A percentile compares a stretch with the other conserved stretches of the same genome.
phyloP scores from a whole-genome alignment of 2,329 filamentous ascomycete genomes.

The Ustulina deusta region DNA sequence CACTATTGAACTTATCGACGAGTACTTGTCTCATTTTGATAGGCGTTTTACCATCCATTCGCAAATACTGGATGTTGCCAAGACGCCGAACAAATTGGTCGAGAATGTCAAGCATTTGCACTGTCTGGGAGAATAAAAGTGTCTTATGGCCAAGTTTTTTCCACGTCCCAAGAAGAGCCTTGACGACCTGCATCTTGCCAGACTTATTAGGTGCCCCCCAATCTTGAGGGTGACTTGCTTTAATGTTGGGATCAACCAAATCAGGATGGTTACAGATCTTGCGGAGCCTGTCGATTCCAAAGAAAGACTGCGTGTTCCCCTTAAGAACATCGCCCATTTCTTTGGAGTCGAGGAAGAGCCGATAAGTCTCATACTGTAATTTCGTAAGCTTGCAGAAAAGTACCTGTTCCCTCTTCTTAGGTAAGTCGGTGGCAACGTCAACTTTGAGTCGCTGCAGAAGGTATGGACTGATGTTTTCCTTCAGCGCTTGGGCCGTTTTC shows the following conservation, averaged over 20 bases:
- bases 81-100: constrained; percentile 80
- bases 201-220: constrained; percentile 85
- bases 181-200: constrained; percentile 95
- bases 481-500: constrained; percentile 92
- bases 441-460: constrained; percentile 91
- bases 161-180: constrained; percentile 88
- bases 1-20: constrained; percentile 92
- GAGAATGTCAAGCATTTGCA: constrained; percentile 95
- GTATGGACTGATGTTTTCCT: constrained; percentile 93
- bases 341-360: constrained; percentile 81
- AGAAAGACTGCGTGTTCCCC: constrained; percentile 81
- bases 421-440: constrained; percentile 92
- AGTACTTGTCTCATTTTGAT: constrained; percentile 90
- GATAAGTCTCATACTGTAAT: constrained; percentile 82
- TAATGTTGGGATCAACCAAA: constrained; percentile 73
- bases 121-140: constrained; percentile 90
- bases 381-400: constrained; percentile 93
- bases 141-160: constrained; percentile 92
- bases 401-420: constrained; percentile 95
- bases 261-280: constrained; percentile 99
- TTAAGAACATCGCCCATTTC: constrained; percentile 87
- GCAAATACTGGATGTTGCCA: constrained; percentile 77
- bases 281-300: constrained; percentile 89
- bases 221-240: constrained; percentile 71
- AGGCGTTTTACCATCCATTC: constrained; percentile 94